Evolutionary conservation across 2,329 filamentous ascomycete genomes (phyloP).

Genomic region (Tolypocladium paradoxum): DNA sequence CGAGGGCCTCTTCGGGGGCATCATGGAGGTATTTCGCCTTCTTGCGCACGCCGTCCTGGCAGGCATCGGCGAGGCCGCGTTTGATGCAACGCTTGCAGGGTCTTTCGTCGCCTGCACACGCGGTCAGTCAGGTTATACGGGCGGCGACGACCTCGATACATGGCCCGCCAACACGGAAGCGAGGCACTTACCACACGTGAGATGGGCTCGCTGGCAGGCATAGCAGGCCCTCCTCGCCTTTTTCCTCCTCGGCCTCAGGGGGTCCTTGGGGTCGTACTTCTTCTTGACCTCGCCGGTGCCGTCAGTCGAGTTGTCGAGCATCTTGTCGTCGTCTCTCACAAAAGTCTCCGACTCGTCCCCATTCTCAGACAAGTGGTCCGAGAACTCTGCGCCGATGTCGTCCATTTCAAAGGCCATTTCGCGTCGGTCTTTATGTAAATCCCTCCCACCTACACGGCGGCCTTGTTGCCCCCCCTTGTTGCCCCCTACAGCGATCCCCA

Average conservation of each 20-base stretch:
- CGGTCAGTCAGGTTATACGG: conserved; percentile 13
- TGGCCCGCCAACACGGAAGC: background rate
- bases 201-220: conserved; percentile 91
- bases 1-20: conserved; percentile 77
- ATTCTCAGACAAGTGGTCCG: conserved; percentile 49
- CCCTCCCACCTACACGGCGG: conserved; percentile 13
- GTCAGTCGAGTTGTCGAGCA: conserved; percentile 37
- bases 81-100: conserved; percentile 93
- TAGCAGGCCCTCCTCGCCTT: conserved; percentile 93
- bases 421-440: conserved; percentile 37
- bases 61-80: conserved; percentile 78
- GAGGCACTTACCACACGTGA: conserved; percentile 83
- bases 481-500: conserved; percentile 2
- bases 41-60: conserved; percentile 93
- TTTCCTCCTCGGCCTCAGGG: conserved; percentile 78
- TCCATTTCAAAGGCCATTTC: conserved; percentile 46
- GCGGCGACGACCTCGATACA: background rate
- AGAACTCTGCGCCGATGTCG: conserved; percentile 42
- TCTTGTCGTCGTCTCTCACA: conserved; percentile 39
- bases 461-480: conserved; percentile 2
- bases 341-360: conserved; percentile 42
- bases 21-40: conserved; percentile 99
- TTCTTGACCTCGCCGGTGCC: conserved; percentile 47
- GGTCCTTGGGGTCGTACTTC: conserved; percentile 78
- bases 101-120: conserved; percentile 70